Evolutionary conservation across 2,329 filamentous ascomycete genomes (phyloP).

Genomic region (Plenodomus biglobosus): DNA sequence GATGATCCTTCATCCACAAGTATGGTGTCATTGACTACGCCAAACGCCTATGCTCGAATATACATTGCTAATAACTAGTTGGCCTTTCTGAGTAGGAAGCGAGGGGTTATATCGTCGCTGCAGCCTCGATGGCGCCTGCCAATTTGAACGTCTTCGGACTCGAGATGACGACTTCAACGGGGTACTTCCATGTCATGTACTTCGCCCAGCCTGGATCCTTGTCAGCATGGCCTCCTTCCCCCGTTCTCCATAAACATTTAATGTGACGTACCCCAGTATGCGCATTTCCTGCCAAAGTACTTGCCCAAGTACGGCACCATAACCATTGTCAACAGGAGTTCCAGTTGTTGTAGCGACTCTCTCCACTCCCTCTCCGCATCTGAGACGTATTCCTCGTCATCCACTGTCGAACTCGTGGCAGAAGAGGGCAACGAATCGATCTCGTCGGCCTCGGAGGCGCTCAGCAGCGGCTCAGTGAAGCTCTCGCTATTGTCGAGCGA

Average conservation of each 20-base stretch:
- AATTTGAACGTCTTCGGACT: constrained; percentile 50
- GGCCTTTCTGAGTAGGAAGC: background rate
- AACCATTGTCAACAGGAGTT: constrained; percentile 91
- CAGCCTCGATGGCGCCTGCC: constrained; percentile 51
- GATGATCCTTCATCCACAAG: background rate
- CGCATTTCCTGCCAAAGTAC: constrained; percentile 90
- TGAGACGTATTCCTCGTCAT: constrained; percentile 64
- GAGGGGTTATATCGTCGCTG: constrained; percentile 43
- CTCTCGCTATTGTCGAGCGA: constrained; percentile 42
- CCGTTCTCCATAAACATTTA: background rate
- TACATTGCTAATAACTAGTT: background rate
- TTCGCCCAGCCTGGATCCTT: constrained; percentile 76
- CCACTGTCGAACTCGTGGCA: constrained; percentile 53
- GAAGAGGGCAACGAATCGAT: constrained; percentile 55
- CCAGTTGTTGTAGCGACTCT: constrained; percentile 87
- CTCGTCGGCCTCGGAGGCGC: constrained; percentile 45
- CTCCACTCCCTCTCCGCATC: constrained; percentile 96
- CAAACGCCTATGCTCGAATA: constrained; percentile 15
- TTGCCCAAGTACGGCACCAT: constrained; percentile 92
- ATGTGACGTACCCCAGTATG: constrained; percentile 81
- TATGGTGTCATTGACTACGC: background rate
- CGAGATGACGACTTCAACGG: constrained; percentile 68
- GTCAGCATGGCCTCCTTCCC: constrained; percentile 2
- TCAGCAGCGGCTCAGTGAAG: constrained; percentile 40
- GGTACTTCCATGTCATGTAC: constrained; percentile 94